Evolutionary conservation across 1,284 basidiomycete genomes (phyloP), one percentile per base, ranked within the genome.

Genomic region (Malassezia cuniculi): DNA sequence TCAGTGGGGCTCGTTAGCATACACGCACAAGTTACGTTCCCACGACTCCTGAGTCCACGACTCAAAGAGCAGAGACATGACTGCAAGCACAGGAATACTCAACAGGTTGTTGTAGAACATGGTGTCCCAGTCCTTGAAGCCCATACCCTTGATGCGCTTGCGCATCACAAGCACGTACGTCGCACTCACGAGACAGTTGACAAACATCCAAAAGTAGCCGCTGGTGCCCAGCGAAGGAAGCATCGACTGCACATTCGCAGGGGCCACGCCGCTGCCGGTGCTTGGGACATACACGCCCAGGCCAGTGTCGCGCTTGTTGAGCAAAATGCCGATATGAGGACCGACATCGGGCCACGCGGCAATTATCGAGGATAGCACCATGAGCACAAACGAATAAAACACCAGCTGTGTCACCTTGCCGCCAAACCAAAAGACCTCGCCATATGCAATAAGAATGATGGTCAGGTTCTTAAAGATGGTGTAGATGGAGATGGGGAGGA

Each of bases 91-190:
- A 28, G 93, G 87, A 55, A 97, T 86, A 24, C 85, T 93, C 34
- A 97, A 74, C 36, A 95, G 69, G 70, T 97, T 99, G 74, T 94
- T 95, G 74, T 95, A 97, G 71, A 87, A 94, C 90, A 97, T 95
- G 18, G 89, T 83, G 66, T 97, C 93, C 89, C 87, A 94, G 67
- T 97, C 90, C 48, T 87, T 90, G 73, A 99, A 97, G 27, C 85
- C 85, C n/a, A 86, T 95, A 28, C 76, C 69, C 73, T 97, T 97
- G 74, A 99, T 97, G 44, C 82, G 77, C 70, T 93, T 95, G 50
- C 93, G 79, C 93, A 97, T 97, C 37, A 82, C 76, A 39, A 99
- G 75, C 29, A 86, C 90, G 69, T 94, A 97, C 37, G 81, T 79
- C 8, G 93, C 93, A 52, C 85, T 87, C 31, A 80, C 78, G 32